Conservation (phyloP, 108 stramenopile species). For the Nitzschia palea region DNA sequence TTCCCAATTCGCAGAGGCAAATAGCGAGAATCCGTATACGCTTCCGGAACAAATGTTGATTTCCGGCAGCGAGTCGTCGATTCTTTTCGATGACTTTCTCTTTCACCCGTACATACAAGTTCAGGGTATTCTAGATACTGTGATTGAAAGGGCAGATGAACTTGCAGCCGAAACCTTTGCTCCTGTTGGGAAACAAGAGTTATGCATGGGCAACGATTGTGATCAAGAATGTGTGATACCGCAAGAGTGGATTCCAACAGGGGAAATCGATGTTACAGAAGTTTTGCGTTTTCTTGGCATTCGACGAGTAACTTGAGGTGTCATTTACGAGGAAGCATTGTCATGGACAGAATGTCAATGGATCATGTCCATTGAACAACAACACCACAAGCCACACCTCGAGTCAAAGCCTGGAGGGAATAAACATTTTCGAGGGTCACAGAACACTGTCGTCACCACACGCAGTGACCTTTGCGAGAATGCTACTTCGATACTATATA, state of each 20-base stretch:
- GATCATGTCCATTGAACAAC: too few relatives aligned
- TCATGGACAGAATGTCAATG: too few relatives aligned
- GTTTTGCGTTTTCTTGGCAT: conserved; percentile 40
- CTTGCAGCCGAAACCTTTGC: conserved; percentile 16
- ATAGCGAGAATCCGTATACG: too few relatives aligned
- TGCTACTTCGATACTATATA: too few relatives aligned
- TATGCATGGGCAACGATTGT: conserved; percentile 7
- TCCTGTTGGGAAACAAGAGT: background rate
- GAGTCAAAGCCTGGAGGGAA: too few relatives aligned
- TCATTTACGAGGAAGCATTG: too few relatives aligned
- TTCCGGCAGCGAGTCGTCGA: background rate
- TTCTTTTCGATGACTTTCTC: conserved; percentile 11
- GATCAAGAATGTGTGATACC: conserved; percentile 24
- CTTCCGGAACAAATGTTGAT: background rate
- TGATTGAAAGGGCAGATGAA: conserved; percentile 16
- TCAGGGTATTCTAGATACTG: background rate
- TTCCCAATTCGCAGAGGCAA: background rate
- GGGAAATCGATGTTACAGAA: conserved; percentile 3
- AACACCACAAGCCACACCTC: too few relatives aligned
- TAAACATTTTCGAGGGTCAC: too few relatives aligned
- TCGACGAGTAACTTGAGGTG: too few relatives aligned
- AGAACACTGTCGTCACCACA: too few relatives aligned
- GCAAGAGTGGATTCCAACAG: background rate
- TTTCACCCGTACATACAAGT: background rate
- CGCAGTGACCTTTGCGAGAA: too few relatives aligned